Percentiles rank a stretch among this genome's conserved stretches.
phyloP scores from a whole-genome alignment of 176 grass and related monocot genomes.

The Avena eriantha region DNA sequence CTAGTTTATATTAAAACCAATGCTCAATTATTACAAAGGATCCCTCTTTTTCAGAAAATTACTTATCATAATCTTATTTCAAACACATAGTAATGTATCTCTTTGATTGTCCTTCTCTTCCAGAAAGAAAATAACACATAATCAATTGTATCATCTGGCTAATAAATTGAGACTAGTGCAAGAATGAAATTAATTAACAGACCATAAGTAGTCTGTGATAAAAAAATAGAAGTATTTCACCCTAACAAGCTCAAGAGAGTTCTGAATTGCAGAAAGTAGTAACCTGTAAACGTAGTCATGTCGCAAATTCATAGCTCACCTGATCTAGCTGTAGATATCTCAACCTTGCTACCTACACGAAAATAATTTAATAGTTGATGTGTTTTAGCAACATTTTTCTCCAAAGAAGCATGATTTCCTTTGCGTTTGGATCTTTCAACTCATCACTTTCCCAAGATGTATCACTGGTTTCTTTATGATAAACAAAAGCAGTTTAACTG shows the following conservation, averaged over 20 bases:
- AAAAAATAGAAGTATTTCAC: background rate
- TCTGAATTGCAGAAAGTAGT: conserved; percentile 5
- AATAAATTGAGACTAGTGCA: background rate
- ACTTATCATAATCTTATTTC: background rate
- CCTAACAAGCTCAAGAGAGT: conserved; percentile 2
- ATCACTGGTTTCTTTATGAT: background rate
- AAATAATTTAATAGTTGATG: conserved; percentile 16
- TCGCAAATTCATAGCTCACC: conserved; percentile 23
- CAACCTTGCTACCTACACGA: conserved; percentile 35
- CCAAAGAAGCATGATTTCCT: conserved; percentile 13
- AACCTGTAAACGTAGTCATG: background rate
- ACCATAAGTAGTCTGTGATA: background rate
- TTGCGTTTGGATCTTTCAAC: conserved; percentile 13
- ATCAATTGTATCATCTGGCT: background rate
- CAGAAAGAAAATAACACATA: background rate
- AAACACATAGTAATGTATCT: conserved; percentile 3
- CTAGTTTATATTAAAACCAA: background rate
- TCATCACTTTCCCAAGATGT: conserved; percentile 15
- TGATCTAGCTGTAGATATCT: conserved; percentile 48
- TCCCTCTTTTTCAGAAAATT: background rate
- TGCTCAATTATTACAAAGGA: background rate
- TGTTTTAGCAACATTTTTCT: conserved; percentile 26
- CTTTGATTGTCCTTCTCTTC: background rate
- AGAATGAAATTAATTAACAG: background rate
- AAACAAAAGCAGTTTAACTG: background rate